Percentiles rank a stretch among this genome's conserved stretches.
phyloP scores from a whole-genome alignment of 169 alveolate genomes.

The Eimeria necatrix region DNA sequence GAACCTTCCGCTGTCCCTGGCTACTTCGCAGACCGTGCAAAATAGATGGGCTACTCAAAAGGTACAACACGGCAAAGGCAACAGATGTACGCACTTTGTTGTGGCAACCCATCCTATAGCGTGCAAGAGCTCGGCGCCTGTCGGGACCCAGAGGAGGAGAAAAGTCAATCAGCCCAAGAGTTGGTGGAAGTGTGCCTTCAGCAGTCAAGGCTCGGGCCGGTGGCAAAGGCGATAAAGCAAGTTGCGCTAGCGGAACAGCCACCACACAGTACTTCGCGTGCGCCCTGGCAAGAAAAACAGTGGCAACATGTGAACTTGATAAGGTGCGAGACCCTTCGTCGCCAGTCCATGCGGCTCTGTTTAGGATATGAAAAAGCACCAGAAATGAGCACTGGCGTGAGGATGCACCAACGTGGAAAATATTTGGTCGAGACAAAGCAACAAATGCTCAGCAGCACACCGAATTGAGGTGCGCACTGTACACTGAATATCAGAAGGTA shows the following conservation, averaged over 20 bases:
- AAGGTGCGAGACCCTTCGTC: neutral
- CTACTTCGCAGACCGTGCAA: no score
- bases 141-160: constrained; percentile 74
- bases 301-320: neutral
- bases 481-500: no score
- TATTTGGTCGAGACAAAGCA: no score
- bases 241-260: constrained; percentile 80
- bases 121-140: constrained; percentile 78
- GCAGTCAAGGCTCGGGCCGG: constrained; percentile 34
- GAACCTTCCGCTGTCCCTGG: no score
- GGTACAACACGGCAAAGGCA: neutral
- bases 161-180: constrained; percentile 73
- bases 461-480: no score
- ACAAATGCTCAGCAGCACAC: no score
- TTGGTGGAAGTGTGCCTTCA: constrained; percentile 38
- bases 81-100: constrained; percentile 69
- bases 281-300: constrained; percentile 39
- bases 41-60: no score
- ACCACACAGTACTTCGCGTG: constrained; percentile 79
- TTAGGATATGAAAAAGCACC: no score
- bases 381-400: no score
- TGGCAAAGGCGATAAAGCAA: constrained; percentile 70
- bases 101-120: constrained; percentile 78
- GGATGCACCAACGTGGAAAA: neutral
- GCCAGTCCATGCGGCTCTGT: no score